Evolutionary conservation across 345 rosid species (phyloP).

Genomic region (Corchorus olitorius): DNA sequence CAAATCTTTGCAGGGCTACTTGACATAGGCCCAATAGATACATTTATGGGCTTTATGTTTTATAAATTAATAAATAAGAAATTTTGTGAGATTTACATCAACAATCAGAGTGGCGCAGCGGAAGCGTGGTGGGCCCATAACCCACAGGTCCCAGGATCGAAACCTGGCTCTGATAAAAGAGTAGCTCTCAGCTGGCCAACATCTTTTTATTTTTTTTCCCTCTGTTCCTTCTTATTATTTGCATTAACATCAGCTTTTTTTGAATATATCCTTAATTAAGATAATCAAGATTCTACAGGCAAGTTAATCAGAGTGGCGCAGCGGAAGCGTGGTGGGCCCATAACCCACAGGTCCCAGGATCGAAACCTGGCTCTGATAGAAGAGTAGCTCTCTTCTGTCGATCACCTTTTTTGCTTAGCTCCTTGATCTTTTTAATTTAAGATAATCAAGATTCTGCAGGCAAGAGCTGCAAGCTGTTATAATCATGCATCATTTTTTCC

Average conservation of each 20-base stretch:
- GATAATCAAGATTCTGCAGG: not conserved
- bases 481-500: not conserved
- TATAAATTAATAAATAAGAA: too few relatives aligned
- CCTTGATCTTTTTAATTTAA: not conserved
- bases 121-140: slow-evolving; percentile 58
- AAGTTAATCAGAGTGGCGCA: slow-evolving; percentile 50
- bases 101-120: slow-evolving; percentile 57
- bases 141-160: slow-evolving; percentile 58
- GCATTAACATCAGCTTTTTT: not conserved
- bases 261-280: not conserved
- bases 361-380: slow-evolving; percentile 48
- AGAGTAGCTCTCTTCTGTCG: not conserved
- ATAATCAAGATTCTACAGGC: not conserved
- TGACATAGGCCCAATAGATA: too few relatives aligned
- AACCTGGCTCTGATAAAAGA: slow-evolving; percentile 42
- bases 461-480: not conserved
- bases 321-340: slow-evolving; percentile 61
- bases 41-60: too few relatives aligned
- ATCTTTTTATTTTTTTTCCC: not conserved
- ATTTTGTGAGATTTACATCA: not conserved
- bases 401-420: not conserved
- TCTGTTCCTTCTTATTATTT: too few relatives aligned
- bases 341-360: slow-evolving; percentile 56
- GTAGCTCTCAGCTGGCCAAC: not conserved
- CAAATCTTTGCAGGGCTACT: too few relatives aligned